Base-by-base conservation (phyloP, 1,284 basidiomycete species). In the Pterulicium gracile region DNA sequence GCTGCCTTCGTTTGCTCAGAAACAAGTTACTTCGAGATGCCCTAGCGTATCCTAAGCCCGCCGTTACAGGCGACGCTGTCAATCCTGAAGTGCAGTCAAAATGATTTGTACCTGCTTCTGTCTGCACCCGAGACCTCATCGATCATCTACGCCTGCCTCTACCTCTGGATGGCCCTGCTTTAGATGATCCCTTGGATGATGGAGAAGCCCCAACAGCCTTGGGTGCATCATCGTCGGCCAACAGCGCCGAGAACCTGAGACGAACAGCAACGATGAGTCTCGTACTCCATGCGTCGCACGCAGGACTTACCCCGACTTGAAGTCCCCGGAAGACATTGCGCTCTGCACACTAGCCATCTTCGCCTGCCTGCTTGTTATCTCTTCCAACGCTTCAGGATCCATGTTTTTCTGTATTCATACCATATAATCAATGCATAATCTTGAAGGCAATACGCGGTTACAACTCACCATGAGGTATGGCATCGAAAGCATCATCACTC, bases 401-500 rank as follows among this genome's bases (percentile, higher is more conserved):
- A 88, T 60, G 48, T 83, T 79, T 69, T 85, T 84, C 87, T 89
- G 54, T 2, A 41, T 42, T 27, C n/a, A 36, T 21, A 40, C 34
- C 54, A 27, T 41, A 44, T 42, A 3, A 51, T 27, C 47, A 24
- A 49, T n/a, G n/a, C n/a, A n/a, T n/a, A n/a, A n/a, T n/a, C n/a
- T n/a, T n/a, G n/a, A n/a, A n/a, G n/a, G n/a, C n/a, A n/a, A n/a
- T n/a, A n/a, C n/a, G n/a, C n/a, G n/a, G 24, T 4, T n/a, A 34
- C 40, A n/a, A 19, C 74, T 51, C 52, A 89, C 88, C 70, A 84
- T 83, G 50, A 92, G 60, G 59, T 86, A 89, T 1, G 89, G 89
- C 73, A 83, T 78, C n/a, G 69, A 76, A 17, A 88, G 63, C 63
- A 88, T 76, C 75, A 91, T 77, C 24, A 67, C 64, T 22, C 73